Conservation (phyloP, 257 asterid genomes). For the Verbena officinalis region DNA sequence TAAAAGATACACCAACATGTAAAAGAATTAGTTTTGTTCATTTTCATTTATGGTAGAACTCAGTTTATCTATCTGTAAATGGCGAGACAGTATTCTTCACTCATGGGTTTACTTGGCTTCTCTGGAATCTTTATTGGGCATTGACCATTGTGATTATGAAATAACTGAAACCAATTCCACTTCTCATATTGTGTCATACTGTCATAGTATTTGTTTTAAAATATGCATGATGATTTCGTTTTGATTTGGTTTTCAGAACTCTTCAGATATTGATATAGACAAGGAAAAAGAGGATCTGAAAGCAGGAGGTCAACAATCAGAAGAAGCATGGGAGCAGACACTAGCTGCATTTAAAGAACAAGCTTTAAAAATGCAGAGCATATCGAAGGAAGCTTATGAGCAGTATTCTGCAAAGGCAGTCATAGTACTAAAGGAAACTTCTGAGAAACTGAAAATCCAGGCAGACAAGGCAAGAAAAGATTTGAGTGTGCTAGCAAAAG, state of each 20-base stretch:
- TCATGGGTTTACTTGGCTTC: not conserved
- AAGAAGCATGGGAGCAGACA: conserved; percentile 81
- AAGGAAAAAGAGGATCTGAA: conserved; percentile 51
- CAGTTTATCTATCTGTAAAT: not conserved
- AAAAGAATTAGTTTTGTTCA: not conserved
- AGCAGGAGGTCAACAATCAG: conserved; percentile 51
- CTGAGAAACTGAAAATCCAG: conserved; percentile 74
- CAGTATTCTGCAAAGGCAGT: conserved; percentile 71
- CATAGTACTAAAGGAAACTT: conserved; percentile 63
- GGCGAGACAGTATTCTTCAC: too few relatives aligned
- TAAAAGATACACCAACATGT: conserved; percentile 7
- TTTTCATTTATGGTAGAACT: not conserved
- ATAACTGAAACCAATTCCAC: not conserved
- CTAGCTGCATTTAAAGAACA: conserved; percentile 76
- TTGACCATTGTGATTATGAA: not conserved
- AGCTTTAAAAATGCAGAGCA: conserved; percentile 67
- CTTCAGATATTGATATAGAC: conserved; percentile 58
- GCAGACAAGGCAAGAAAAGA: conserved; percentile 83
- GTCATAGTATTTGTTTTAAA: not conserved
- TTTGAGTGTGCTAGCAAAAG: conserved; percentile 60
- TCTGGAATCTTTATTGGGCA: not conserved
- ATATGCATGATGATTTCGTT: not conserved
- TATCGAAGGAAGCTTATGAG: conserved; percentile 79
- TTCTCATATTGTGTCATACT: not conserved
- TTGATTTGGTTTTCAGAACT: conserved; percentile 49